Evolutionary conservation across 345 rosid genomes (phyloP).

Genomic region (Turnera subulata): DNA sequence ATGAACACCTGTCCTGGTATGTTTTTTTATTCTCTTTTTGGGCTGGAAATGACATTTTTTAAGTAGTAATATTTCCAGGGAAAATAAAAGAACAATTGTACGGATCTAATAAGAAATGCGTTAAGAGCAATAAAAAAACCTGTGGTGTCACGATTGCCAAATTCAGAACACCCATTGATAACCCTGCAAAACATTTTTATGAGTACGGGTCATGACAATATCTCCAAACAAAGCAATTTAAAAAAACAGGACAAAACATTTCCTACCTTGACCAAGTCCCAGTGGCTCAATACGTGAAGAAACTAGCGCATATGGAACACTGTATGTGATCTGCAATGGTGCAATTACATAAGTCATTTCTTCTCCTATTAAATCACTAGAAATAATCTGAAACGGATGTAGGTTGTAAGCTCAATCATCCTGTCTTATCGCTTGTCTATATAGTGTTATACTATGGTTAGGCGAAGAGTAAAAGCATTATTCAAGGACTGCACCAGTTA

Average conservation of each 20-base stretch:
- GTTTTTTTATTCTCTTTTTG: neutral
- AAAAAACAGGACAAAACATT: conserved; percentile 3
- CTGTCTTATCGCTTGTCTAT: too few relatives aligned
- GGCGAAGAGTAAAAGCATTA: too few relatives aligned
- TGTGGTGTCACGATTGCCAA: conserved; percentile 94
- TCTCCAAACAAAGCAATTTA: neutral
- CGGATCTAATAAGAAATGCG: neutral
- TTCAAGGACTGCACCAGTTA: neutral
- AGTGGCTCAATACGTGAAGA: conserved; percentile 76
- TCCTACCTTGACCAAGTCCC: conserved; percentile 94
- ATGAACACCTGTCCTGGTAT: neutral
- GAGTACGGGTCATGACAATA: conserved; percentile 12
- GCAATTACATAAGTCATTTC: conserved; percentile 21
- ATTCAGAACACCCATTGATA: conserved; percentile 93
- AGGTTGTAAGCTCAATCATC: neutral
- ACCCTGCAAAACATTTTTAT: conserved; percentile 48
- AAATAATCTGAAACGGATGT: conserved; percentile 1
- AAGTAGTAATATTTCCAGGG: neutral
- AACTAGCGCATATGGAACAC: conserved; percentile 92
- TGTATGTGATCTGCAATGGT: conserved; percentile 73
- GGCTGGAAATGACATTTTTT: neutral
- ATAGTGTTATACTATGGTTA: too few relatives aligned
- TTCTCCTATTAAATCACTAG: neutral
- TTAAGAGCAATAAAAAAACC: conserved; percentile 36
- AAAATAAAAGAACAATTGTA: neutral